Conservation (phyloP, 768 basidiomycete genomes). For the Suillus americanus region DNA sequence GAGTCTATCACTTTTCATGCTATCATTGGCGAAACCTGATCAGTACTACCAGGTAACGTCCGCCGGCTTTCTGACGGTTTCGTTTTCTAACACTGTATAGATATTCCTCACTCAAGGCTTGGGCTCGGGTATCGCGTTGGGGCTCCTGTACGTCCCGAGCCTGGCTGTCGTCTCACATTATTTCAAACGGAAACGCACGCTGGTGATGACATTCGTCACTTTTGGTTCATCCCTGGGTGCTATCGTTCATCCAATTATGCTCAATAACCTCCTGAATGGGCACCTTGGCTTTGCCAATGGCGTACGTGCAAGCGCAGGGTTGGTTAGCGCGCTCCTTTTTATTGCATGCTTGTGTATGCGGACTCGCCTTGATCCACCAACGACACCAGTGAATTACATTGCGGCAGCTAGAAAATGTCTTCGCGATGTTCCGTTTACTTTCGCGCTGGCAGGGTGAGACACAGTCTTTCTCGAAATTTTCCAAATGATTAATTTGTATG, state of each 20-base stretch:
- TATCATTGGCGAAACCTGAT: conserved; percentile 38
- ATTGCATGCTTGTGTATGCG: conserved; percentile 26
- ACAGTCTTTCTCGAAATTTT: no score
- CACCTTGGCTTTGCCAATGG: conserved; percentile 36
- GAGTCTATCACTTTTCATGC: conserved; percentile 41
- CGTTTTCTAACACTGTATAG: conserved; percentile 16
- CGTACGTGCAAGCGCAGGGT: conserved; percentile 41
- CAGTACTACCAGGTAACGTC: conserved; percentile 38
- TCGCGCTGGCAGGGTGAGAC: conserved; percentile 3
- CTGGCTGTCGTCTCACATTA: conserved; percentile 41
- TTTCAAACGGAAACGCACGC: conserved; percentile 35
- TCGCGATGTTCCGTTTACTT: conserved; percentile 4
- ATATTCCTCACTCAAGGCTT: conserved; percentile 21
- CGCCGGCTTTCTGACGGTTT: background rate
- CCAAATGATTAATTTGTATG: background rate
- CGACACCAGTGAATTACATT: conserved; percentile 6
- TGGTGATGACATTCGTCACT: conserved; percentile 40
- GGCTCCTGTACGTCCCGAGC: conserved; percentile 43
- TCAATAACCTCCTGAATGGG: conserved; percentile 17
- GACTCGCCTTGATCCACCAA: conserved; percentile 37
- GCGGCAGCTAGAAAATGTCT: background rate
- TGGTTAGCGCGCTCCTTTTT: conserved; percentile 36
- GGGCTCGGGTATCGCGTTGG: conserved; percentile 40
- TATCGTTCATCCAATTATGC: conserved; percentile 23
- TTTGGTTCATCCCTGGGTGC: conserved; percentile 31